These are phyloP conservation scores for Fistulifera solaris DNA, from an alignment of 108 stramenopile genomes.

Conservation along the genomic window DNA sequence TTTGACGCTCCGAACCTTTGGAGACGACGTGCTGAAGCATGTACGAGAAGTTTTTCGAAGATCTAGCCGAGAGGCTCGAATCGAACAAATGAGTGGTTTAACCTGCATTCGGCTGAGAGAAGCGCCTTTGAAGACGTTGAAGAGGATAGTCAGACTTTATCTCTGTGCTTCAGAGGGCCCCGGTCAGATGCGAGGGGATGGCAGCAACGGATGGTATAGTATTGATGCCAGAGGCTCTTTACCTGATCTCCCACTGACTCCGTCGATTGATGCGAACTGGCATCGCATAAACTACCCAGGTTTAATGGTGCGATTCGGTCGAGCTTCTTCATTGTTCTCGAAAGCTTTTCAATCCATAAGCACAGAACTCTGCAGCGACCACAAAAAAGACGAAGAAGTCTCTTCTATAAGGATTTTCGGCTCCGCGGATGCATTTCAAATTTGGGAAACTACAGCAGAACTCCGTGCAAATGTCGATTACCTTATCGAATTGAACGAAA, in stretches of 20 bases:
- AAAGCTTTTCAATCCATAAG: constrained; percentile 14
- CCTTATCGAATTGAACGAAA: constrained; percentile 33
- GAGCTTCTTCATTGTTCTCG: constrained; percentile 29
- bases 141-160: constrained; percentile 45
- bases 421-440: constrained; percentile 12
- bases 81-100: neutral
- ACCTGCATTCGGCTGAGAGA: constrained; percentile 49
- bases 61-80: neutral
- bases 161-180: constrained; percentile 67
- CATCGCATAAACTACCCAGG: constrained; percentile 55
- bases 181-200: constrained; percentile 65
- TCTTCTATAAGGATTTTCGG: constrained; percentile 19
- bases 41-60: neutral
- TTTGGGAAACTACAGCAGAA: constrained; percentile 39
- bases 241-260: constrained; percentile 13
- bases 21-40: neutral
- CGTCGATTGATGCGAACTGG: constrained; percentile 31
- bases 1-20: neutral
- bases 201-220: constrained; percentile 65
- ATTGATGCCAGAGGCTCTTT: constrained; percentile 18
- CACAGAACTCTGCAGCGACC: neutral
- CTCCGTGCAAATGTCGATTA: constrained; percentile 37
- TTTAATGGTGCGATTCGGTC: constrained; percentile 47
- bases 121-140: constrained; percentile 41
- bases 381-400: constrained; percentile 1